Percentiles rank a stretch among this genome's conserved stretches.
These are phyloP conservation scores for Ceratobasidium theobromae DNA, from an alignment of 1,284 basidiomycete genomes.

Conservation along the genomic window DNA sequence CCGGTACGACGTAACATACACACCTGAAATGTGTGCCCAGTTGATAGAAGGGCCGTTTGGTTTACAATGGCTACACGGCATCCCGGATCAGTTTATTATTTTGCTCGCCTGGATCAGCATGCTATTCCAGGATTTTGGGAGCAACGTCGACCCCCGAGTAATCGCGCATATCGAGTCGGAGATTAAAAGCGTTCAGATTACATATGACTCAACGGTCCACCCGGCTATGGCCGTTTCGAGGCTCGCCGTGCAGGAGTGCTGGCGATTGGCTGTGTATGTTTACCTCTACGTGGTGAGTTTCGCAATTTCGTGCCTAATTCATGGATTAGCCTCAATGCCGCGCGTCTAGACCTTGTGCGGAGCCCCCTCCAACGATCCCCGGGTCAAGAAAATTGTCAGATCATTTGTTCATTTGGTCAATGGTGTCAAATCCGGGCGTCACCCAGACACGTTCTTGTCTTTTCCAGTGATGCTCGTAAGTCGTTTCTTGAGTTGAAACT, in stretches of 20 bases:
- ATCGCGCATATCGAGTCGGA: conserved; percentile 1
- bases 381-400: conserved; percentile 8
- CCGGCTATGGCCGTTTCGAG: conserved; percentile 4
- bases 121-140: conserved; percentile 4
- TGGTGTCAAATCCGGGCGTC: conserved; percentile 12
- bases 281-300: conserved; percentile 6
- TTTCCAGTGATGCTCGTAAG: conserved; percentile 25
- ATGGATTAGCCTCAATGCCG: neutral
- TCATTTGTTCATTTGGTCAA: neutral
- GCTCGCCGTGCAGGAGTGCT: conserved; percentile 10
- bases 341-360: conserved; percentile 1
- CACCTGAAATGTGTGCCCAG: neutral
- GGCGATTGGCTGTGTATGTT: conserved; percentile 1
- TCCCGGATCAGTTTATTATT: conserved; percentile 21
- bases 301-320: neutral
- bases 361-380: neutral
- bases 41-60: neutral
- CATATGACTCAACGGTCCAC: neutral
- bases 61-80: conserved; percentile 24
- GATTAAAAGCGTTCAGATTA: neutral
- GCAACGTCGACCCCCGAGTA: neutral
- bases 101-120: conserved; percentile 17
- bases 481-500: neutral
- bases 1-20: conserved; percentile 5
- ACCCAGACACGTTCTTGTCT: neutral